Base-by-base conservation (phyloP, 139 green algal genomes). In the Chloropicon primus region DNA sequence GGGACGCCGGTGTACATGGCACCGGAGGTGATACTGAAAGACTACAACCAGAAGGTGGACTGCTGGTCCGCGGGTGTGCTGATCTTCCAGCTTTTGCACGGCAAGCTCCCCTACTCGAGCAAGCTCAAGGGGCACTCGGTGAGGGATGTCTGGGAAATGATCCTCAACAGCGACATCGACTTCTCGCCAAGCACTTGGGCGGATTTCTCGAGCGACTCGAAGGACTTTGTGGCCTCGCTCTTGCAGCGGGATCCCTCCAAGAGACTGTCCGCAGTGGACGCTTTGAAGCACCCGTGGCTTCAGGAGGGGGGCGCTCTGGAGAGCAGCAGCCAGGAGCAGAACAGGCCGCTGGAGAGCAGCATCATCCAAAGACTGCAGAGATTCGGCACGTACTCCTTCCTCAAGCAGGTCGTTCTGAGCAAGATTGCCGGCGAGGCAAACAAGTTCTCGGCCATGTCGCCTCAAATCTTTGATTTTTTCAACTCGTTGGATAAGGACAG, bases 371-470 rank as follows among this genome's bases (percentile, higher is more conserved):
- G 93, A 23, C 87, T 97, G 82, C 93, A 97, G 86, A 91, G 92
- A 74, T 96, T 95, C 86, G 91, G 87, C 24, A 97, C 92, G 0
- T 96, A 95, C 78, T 88, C 87, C 24, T 85, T 89, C 26, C 83
- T 97, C 28, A 97, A 97, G 87, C 92, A 96, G 86, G 53, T 96
- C 75, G 90, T 96, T 76, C 85, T 97, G 29, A 85, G 85, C 73
- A 91, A 92, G 80, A 94, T 97, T 29, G 87, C 89, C 0, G 86
- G 93, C 25, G 92, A 96, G 41, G 84, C 94, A 29, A 71, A 53
- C 2, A 53, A 53, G 3, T 21, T 29, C 72, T 79, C 76, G 78
- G 76, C 76, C 76, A 25, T 78, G 75, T 71, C 77, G 22, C 22
- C 75, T 21, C 73, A 73, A 22, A 74, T 88, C 78, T 62, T 25